Conservation (phyloP, 768 basidiomycete species). For the Boletus coccyginus region DNA sequence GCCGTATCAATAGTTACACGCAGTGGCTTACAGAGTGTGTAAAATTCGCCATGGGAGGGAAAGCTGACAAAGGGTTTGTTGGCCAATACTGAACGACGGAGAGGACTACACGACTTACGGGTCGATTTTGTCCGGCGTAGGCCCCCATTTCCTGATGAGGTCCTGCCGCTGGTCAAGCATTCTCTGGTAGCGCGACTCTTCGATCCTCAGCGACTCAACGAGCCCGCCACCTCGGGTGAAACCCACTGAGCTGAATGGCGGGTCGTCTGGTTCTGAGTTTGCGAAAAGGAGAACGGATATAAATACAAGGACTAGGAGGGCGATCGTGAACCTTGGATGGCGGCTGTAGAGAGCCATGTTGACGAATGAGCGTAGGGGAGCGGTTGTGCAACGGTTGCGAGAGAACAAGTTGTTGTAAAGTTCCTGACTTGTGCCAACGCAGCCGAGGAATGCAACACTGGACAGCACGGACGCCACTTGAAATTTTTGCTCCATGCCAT, state of each 20-base stretch:
- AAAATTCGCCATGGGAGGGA: constrained; percentile 32
- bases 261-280: constrained; percentile 15
- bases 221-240: constrained; percentile 7
- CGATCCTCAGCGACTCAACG: constrained; percentile 10
- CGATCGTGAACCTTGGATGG: constrained; percentile 31
- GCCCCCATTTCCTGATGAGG: constrained; percentile 56
- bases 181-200: constrained; percentile 38
- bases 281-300: constrained; percentile 27
- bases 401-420: background rate
- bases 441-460: background rate
- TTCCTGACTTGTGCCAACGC: background rate
- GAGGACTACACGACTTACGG: constrained; percentile 15
- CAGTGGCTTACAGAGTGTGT: constrained; percentile 27
- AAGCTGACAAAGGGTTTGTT: constrained; percentile 16
- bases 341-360: constrained; percentile 28
- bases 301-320: constrained; percentile 25
- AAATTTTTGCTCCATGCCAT: no score
- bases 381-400: no score
- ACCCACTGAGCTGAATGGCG: constrained; percentile 1
- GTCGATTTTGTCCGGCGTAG: constrained; percentile 44
- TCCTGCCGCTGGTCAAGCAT: constrained; percentile 40
- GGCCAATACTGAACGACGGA: background rate
- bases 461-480: no score
- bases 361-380: constrained; percentile 9
- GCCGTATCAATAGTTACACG: background rate